phyloP scores from a whole-genome alignment of 1,284 basidiomycete species.

The Cronartium quercuum region DNA sequence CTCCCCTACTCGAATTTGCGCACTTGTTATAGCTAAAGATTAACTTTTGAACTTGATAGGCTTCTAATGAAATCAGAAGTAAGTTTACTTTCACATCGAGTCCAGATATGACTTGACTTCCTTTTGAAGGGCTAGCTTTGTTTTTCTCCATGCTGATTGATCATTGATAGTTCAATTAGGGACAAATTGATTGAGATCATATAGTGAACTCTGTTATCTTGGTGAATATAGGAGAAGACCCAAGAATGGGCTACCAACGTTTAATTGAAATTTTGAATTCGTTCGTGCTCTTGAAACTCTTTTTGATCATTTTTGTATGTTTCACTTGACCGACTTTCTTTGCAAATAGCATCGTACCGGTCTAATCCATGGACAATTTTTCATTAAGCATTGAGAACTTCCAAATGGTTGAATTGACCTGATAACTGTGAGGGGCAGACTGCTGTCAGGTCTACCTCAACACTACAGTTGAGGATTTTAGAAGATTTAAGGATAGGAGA shows the following conservation, averaged over 20 bases:
- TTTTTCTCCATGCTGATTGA: constrained; percentile 80
- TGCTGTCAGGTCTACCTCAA: too few relatives aligned
- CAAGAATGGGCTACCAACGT: constrained; percentile 57
- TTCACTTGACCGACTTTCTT: too few relatives aligned
- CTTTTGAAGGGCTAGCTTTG: constrained; percentile 80
- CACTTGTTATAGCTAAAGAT: constrained; percentile 71
- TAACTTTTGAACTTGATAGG: not conserved
- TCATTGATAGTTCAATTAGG: constrained; percentile 2
- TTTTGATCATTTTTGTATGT: too few relatives aligned
- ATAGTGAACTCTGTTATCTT: not conserved
- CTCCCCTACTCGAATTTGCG: constrained; percentile 89
- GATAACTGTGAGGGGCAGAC: too few relatives aligned
- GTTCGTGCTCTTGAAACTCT: too few relatives aligned
- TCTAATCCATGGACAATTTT: too few relatives aligned
- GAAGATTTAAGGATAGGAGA: too few relatives aligned
- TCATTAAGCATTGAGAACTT: too few relatives aligned
- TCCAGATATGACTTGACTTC: constrained; percentile 93
- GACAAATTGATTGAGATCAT: not conserved
- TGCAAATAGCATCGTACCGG: too few relatives aligned
- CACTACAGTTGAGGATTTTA: too few relatives aligned
- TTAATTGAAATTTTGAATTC: too few relatives aligned
- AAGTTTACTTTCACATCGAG: constrained; percentile 69
- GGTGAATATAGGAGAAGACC: not conserved
- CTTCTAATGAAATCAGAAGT: not conserved
- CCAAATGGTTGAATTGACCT: too few relatives aligned